Evolutionary conservation across 805 yeast genomes (phyloP).

Genomic region (Kluyveromyces nonfermentans): DNA sequence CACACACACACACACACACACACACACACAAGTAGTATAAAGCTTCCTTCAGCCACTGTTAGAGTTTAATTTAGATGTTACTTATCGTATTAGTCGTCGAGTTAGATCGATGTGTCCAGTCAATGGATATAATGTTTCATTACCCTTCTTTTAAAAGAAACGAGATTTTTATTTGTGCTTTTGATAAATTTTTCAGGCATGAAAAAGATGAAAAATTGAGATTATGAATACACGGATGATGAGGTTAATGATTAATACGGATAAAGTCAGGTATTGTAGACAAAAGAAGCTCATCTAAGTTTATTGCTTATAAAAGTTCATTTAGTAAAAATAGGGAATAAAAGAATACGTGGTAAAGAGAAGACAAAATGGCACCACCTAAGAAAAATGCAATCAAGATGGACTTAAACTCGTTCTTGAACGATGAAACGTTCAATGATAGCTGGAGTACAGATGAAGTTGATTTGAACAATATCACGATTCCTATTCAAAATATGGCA

Average conservation of each 20-base stretch:
- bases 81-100: no score
- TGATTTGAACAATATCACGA: constrained; percentile 56
- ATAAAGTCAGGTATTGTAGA: not conserved
- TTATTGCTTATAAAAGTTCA: no score
- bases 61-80: no score
- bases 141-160: constrained; percentile 2
- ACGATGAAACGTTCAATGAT: constrained; percentile 60
- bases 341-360: not conserved
- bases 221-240: not conserved
- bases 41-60: no score
- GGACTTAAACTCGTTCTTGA: constrained; percentile 80
- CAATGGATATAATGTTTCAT: not conserved
- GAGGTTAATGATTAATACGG: not conserved
- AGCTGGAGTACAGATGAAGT: constrained; percentile 86
- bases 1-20: no score
- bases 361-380: constrained; percentile 42
- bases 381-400: constrained; percentile 63
- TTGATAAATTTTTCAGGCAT: constrained; percentile 1
- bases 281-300: not conserved
- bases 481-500: constrained; percentile 32
- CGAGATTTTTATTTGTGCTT: not conserved
- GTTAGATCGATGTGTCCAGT: no score
- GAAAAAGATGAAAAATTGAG: not conserved
- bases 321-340: not conserved
- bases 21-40: no score